Percentiles rank a stretch among this genome's conserved stretches.
These are phyloP conservation scores for Diutina catenulata DNA, from an alignment of 1,139 yeast genomes.

Conservation along the genomic window DNA sequence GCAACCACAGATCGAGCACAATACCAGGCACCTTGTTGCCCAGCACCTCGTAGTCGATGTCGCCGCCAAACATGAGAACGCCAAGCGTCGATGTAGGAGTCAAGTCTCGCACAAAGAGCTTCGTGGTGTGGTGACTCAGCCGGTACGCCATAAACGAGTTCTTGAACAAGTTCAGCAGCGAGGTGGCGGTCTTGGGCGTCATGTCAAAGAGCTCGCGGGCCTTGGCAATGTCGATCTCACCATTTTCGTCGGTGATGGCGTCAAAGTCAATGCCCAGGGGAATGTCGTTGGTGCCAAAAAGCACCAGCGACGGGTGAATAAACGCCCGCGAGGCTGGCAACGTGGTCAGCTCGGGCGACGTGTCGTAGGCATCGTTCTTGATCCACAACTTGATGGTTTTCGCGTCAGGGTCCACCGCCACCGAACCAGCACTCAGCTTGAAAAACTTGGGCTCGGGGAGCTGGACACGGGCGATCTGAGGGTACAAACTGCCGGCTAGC, in stretches of 20 bases:
- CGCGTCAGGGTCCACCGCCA: constrained; percentile 79
- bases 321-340: constrained; percentile 60
- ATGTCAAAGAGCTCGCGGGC: constrained; percentile 21
- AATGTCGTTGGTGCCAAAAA: constrained; percentile 27
- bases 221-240: constrained; percentile 20
- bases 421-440: constrained; percentile 63
- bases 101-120: constrained; percentile 57
- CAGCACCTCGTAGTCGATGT: constrained; percentile 55
- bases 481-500: constrained; percentile 71
- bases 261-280: constrained; percentile 12
- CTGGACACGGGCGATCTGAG: constrained; percentile 71
- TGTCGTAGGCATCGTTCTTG: constrained; percentile 32
- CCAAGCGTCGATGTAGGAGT: constrained; percentile 73
- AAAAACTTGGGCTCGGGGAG: constrained; percentile 71
- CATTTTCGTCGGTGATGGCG: constrained; percentile 25
- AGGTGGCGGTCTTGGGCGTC: constrained; percentile 21
- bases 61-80: constrained; percentile 69
- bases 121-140: constrained; percentile 50
- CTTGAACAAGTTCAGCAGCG: constrained; percentile 14
- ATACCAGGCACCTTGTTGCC: constrained; percentile 47
- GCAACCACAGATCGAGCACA: constrained; percentile 68
- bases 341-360: constrained; percentile 6
- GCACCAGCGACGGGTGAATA: constrained; percentile 71
- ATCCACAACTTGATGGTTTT: constrained; percentile 63
- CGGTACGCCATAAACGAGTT: constrained; percentile 46